Base-by-base conservation (phyloP, 2,329 filamentous ascomycete genomes). In the Exophiala dermatitidis region DNA sequence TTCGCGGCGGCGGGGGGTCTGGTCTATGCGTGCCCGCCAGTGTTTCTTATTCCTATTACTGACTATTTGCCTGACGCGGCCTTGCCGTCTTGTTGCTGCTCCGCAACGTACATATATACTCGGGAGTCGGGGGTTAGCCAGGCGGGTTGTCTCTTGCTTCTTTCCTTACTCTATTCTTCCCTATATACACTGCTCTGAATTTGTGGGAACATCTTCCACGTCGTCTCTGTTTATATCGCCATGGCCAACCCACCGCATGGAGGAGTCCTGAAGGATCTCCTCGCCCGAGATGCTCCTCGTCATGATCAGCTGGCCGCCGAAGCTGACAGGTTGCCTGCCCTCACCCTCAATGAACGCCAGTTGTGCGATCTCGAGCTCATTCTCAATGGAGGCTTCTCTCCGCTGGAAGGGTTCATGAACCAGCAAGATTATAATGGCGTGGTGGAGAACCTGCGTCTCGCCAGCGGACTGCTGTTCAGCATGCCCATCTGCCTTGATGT, bases 281-380 rank as follows among this genome's bases (percentile, higher is more conserved):
- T 97, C 65, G 90, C 90, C 62, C 86, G 93, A 75, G 93, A 98
- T 81, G 81, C 84, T 60, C 87, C 88, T 63, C 84, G 86, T 68
- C 85, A 93, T 63, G 78, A 78, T 60, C 78, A 95, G 76, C 86
- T 98, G 60, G 76, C 77, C 52, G 81, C 80, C 44, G 93, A 98
- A 76, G 87, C 91, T 40, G 90, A 95, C 78, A 85, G 69, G 32
- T 83, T 97, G 43, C 88, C 90, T 36, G 87, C 91, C 36, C 79
- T 98, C 63, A 76, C 86, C 56, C 83, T 98, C 63, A 86, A 82
- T 48, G 93, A 98, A 80, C 85, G 93, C 67, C 93, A 98, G 75
- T 84, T 98, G 46, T 98, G 93, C 75, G 93, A 98, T 79, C 80
- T 98, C 63, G 93, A 98, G 75, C 76, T 98, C 73, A 90, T 98